Evolutionary conservation across 176 grass and related monocot species (phyloP).

Genomic region (Oryza brachyantha): DNA sequence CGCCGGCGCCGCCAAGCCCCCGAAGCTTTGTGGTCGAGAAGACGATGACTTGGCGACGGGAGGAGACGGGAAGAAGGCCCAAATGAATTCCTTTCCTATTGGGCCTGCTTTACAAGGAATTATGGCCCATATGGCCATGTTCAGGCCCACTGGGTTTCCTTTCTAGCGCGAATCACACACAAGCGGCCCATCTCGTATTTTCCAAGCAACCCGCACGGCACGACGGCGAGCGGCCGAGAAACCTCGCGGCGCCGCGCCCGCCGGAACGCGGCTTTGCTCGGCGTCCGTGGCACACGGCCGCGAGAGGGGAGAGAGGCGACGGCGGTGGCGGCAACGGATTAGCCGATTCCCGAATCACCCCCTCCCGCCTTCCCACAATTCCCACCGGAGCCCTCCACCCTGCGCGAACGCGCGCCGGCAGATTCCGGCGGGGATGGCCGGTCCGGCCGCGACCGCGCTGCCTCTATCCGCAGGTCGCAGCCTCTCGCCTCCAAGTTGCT

Average conservation of each 20-base stretch:
- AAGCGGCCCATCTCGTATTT: no score
- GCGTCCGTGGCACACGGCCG: background rate
- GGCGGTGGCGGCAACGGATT: background rate
- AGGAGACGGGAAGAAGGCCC: no score
- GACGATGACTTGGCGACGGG: no score
- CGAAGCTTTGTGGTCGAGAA: no score
- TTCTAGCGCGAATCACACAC: no score
- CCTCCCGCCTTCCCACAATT: background rate
- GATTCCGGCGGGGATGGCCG: background rate
- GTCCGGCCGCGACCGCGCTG: conserved; percentile 9
- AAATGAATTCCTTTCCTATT: no score
- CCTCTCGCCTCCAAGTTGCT: background rate
- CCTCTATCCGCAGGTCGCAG: conserved; percentile 1
- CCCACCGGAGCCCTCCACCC: background rate
- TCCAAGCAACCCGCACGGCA: conserved; percentile 5
- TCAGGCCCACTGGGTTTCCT: no score
- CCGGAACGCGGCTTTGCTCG: background rate
- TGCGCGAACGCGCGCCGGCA: background rate
- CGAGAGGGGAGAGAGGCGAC: background rate
- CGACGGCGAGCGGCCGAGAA: background rate
- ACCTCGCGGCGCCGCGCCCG: background rate
- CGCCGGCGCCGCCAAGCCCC: no score
- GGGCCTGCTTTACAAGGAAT: no score
- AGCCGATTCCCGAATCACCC: background rate
- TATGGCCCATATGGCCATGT: no score